Conservation (phyloP, 1,284 basidiomycete genomes). For the Cutaneotrichosporon dermatis region DNA sequence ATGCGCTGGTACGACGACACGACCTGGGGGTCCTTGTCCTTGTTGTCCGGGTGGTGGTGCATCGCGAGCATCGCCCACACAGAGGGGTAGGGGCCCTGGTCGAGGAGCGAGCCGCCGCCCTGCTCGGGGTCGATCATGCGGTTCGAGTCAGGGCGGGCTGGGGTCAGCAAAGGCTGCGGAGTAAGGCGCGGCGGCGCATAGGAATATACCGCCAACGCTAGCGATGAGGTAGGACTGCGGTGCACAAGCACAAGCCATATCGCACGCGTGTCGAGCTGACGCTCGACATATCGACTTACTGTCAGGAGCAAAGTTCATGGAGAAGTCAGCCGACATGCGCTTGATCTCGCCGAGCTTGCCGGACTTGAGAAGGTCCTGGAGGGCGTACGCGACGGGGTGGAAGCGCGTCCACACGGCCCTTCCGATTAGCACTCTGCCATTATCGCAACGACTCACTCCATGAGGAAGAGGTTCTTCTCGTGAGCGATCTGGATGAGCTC, state of each 20-base stretch:
- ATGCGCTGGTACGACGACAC: conserved; percentile 48
- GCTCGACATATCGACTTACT: conserved; percentile 52
- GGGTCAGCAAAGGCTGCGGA: neutral
- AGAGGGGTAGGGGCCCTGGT: conserved; percentile 76
- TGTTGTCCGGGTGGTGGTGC: conserved; percentile 65
- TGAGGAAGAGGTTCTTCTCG: conserved; percentile 73
- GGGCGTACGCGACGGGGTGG: conserved; percentile 46
- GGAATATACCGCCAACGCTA: too few relatives aligned
- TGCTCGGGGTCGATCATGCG: conserved; percentile 73
- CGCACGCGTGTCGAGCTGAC: too few relatives aligned
- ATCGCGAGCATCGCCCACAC: conserved; percentile 75
- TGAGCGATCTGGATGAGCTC: conserved; percentile 68
- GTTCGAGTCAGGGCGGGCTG: conserved; percentile 49
- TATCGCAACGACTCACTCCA: conserved; percentile 58
- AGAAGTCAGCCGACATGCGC: conserved; percentile 62
- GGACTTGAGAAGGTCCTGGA: conserved; percentile 43
- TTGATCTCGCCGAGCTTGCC: conserved; percentile 47
- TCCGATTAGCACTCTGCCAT: neutral
- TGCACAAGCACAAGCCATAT: too few relatives aligned
- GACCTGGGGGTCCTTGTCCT: conserved; percentile 58
- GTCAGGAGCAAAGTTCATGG: conserved; percentile 65
- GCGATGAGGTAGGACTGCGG: too few relatives aligned
- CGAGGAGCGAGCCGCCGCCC: conserved; percentile 79
- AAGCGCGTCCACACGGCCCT: conserved; percentile 50
- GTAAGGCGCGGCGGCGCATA: neutral